These are phyloP conservation scores for Leccinum subfulvum DNA, from an alignment of 1,284 basidiomycete genomes.

Conservation along the genomic window DNA sequence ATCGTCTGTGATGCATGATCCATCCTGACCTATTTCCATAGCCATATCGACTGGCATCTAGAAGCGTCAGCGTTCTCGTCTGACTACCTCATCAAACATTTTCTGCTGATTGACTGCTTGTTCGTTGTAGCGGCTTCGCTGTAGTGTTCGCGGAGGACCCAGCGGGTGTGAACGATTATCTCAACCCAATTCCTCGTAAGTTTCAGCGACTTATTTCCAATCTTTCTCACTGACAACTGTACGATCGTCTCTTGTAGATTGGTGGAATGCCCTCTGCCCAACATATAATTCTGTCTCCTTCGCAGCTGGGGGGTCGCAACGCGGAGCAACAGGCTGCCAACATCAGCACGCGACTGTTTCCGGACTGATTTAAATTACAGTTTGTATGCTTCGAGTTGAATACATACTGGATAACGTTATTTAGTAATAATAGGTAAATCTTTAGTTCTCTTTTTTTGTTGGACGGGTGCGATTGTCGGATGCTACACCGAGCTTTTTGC, in stretches of 20 bases:
- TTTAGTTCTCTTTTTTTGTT: neutral
- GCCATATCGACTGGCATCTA: conserved; percentile 51
- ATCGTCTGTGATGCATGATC: neutral
- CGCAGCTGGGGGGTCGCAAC: neutral
- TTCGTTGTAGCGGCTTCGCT: conserved; percentile 34
- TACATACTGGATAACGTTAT: neutral
- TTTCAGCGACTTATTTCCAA: neutral
- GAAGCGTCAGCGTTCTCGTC: conserved; percentile 28
- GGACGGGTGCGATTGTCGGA: neutral
- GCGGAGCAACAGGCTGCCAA: neutral
- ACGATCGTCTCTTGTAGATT: neutral
- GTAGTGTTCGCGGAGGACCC: conserved; percentile 41
- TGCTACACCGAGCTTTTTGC: neutral
- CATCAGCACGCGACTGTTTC: neutral
- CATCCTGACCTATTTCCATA: conserved; percentile 3
- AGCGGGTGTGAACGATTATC: conserved; percentile 12
- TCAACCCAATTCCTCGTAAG: conserved; percentile 20
- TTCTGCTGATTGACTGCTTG: conserved; percentile 1
- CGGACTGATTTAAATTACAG: neutral
- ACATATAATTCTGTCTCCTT: neutral
- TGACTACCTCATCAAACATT: neutral
- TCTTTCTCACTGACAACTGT: neutral
- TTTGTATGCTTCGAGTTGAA: neutral
- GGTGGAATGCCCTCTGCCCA: neutral
- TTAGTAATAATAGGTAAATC: neutral